Conservation (phyloP, 2,329 filamentous ascomycete genomes). For the Xylaria sp. region DNA sequence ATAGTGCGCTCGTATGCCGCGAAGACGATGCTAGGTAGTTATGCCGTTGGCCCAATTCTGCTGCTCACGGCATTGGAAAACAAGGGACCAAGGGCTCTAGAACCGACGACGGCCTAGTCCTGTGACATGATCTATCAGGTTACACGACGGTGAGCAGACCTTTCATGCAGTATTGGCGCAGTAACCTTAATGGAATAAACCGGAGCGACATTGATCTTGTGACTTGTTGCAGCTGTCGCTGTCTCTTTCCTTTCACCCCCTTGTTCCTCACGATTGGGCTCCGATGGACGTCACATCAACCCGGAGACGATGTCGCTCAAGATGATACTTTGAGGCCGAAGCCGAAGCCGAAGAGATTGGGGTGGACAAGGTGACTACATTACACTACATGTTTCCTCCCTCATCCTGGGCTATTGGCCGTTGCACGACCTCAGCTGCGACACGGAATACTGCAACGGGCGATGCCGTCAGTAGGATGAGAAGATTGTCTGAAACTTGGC, state of each 20-base stretch:
- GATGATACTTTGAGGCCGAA: slow-evolving; percentile 4
- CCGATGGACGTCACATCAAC: slow-evolving; percentile 17
- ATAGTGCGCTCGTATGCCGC: slow-evolving; percentile 7
- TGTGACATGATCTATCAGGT: slow-evolving; percentile 32
- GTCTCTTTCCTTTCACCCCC: slow-evolving; percentile 18
- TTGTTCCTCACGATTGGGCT: slow-evolving; percentile 3
- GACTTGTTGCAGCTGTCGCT: slow-evolving; percentile 30
- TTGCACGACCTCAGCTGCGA: slow-evolving; percentile 33
- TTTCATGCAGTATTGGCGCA: slow-evolving; percentile 3
- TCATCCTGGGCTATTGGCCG: slow-evolving; percentile 4
- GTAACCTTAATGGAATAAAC: slow-evolving; percentile 6
- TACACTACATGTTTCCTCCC: neutral
- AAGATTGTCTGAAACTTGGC: slow-evolving; percentile 29
- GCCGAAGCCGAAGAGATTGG: neutral
- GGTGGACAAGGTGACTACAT: slow-evolving; percentile 13
- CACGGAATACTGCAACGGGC: slow-evolving; percentile 36
- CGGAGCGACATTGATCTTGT: slow-evolving; percentile 28
- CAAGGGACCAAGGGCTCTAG: slow-evolving; percentile 8
- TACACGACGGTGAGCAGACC: slow-evolving; percentile 24
- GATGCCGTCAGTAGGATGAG: slow-evolving; percentile 28
- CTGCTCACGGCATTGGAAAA: neutral
- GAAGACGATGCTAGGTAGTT: neutral
- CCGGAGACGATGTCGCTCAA: neutral
- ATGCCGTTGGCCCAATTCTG: neutral
- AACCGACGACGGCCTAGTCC: slow-evolving; percentile 16